Conservation (phyloP, 2,329 filamentous ascomycete species). For the Amylocarpus encephaloides region DNA sequence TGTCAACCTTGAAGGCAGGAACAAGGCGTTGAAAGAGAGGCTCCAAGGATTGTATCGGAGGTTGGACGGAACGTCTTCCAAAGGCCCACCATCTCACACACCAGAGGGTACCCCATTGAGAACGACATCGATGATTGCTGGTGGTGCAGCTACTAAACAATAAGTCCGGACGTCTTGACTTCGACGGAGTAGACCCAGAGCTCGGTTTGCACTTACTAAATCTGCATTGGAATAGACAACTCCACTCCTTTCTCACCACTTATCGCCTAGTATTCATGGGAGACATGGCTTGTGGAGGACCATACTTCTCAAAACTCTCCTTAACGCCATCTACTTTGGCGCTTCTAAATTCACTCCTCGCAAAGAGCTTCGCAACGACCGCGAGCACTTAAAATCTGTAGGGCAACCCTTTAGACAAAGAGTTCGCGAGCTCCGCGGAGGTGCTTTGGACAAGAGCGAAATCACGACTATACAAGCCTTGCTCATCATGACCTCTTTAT, state of each 20-base stretch:
- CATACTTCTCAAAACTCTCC: constrained; percentile 34
- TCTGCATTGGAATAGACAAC: constrained; percentile 48
- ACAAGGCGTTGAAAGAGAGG: no score
- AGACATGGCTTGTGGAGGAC: constrained; percentile 31
- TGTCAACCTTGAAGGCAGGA: no score
- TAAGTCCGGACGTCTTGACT: constrained; percentile 42
- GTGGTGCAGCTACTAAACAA: constrained; percentile 35
- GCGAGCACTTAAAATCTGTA: constrained; percentile 17
- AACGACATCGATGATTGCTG: not conserved
- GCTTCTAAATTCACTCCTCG: constrained; percentile 27
- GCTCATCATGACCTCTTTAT: constrained; percentile 43
- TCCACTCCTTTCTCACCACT: constrained; percentile 41
- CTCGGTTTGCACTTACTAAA: constrained; percentile 45
- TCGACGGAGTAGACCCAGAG: constrained; percentile 48
- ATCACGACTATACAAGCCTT: constrained; percentile 50
- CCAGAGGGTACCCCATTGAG: not conserved
- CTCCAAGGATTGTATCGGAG: no score
- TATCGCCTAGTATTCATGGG: constrained; percentile 49
- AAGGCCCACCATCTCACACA: not conserved
- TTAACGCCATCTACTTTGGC: constrained; percentile 34
- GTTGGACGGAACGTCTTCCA: no score
- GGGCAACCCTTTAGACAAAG: constrained; percentile 29
- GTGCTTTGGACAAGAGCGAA: constrained; percentile 41
- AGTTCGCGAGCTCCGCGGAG: constrained; percentile 40
- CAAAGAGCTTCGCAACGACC: constrained; percentile 19